These are phyloP conservation scores for Colletotrichum sp. DNA, from an alignment of 2,329 filamentous ascomycete genomes.

Conservation along the genomic window DNA sequence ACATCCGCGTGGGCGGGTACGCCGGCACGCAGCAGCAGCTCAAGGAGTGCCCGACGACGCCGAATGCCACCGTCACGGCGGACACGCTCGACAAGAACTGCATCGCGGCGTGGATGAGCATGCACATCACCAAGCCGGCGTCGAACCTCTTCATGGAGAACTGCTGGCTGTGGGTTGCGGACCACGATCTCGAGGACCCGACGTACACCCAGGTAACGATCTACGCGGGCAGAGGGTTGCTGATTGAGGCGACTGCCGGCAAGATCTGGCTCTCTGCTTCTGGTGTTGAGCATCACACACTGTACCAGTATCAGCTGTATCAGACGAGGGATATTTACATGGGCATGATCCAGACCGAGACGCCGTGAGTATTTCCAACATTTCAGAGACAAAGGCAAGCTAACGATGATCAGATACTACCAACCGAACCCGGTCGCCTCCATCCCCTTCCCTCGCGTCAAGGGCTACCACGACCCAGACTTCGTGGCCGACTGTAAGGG, in stretches of 20 bases:
- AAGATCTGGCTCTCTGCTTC: constrained; percentile 69
- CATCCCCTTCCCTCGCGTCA: constrained; percentile 56
- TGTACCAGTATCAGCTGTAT: constrained; percentile 74
- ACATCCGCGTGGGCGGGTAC: constrained; percentile 76
- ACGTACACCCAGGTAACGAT: constrained; percentile 54
- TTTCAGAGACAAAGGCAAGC: rapidly evolving
- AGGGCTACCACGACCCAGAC: constrained; percentile 53
- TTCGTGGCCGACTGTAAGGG: constrained; percentile 50
- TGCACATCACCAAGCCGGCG: constrained; percentile 44
- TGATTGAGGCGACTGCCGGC: constrained; percentile 48
- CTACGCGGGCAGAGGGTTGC: constrained; percentile 57
- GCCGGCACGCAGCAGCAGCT: constrained; percentile 73
- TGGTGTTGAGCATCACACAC: constrained; percentile 66
- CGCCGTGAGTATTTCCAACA: constrained; percentile 41
- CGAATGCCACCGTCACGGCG: constrained; percentile 23
- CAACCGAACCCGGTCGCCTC: constrained; percentile 68
- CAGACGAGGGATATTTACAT: constrained; percentile 66
- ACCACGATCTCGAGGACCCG: constrained; percentile 61
- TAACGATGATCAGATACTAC: constrained; percentile 53
- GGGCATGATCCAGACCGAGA: constrained; percentile 68
- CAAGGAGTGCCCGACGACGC: constrained; percentile 60
- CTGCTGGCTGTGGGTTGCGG: constrained; percentile 53
- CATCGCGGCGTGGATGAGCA: constrained; percentile 47
- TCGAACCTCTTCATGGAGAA: constrained; percentile 47
- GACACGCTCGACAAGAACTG: constrained; percentile 33